Evolutionary conservation across 306 rosid species (phyloP).

Genomic region (Castanea sativa): DNA sequence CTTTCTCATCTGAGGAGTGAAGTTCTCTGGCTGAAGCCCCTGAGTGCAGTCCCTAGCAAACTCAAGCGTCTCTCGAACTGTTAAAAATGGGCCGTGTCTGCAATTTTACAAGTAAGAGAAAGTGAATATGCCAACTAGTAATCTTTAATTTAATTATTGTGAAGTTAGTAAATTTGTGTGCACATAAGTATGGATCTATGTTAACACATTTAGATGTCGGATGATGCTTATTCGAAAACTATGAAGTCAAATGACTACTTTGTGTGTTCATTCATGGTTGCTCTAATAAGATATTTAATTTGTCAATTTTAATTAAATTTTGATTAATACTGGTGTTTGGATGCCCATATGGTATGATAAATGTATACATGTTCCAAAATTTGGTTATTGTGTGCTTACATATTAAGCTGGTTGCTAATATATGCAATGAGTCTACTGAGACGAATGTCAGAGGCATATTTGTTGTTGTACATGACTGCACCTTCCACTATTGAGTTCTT

Average conservation of each 20-base stretch:
- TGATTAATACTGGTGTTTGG: too few species aligned
- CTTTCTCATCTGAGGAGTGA: constrained; percentile 6
- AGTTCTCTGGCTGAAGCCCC: constrained; percentile 5
- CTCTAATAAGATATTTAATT: too few species aligned
- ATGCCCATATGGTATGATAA: too few species aligned
- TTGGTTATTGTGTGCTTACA: too few species aligned
- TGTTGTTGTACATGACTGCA: neutral
- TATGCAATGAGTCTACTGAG: too few species aligned
- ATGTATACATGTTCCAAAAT: too few species aligned
- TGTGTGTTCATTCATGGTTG: too few species aligned
- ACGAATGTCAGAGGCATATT: neutral
- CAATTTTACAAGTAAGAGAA: neutral
- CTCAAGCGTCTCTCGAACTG: neutral
- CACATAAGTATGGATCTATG: neutral
- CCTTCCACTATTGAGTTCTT: neutral
- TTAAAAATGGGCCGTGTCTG: neutral
- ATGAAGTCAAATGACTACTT: neutral
- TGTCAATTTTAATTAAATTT: too few species aligned
- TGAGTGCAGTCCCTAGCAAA: constrained; percentile 13
- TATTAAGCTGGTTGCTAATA: too few species aligned
- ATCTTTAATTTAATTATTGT: neutral
- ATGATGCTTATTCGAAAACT: too few species aligned
- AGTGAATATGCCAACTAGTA: neutral
- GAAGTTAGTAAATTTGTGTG: neutral
- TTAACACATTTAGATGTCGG: too few species aligned